Percentiles rank a stretch among this genome's conserved stretches.
These are phyloP conservation scores for Hypoxylon rickii DNA, from an alignment of 495 filamentous ascomycete species.

Conservation along the genomic window DNA sequence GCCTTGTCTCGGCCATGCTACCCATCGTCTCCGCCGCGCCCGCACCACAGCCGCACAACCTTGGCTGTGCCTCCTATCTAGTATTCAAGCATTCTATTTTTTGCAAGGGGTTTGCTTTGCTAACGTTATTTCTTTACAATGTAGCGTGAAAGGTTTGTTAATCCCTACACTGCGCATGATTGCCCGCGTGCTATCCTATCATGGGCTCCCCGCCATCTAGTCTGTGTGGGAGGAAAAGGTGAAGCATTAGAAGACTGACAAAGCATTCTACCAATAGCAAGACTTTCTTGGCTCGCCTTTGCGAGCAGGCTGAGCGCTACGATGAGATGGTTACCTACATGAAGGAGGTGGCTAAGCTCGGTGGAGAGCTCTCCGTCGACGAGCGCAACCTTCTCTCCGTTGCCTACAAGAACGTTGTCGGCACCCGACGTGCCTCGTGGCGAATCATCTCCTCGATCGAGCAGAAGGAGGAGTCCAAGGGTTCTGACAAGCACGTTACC, in stretches of 20 bases:
- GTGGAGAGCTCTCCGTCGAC: constrained; percentile 94
- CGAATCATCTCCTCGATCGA: constrained; percentile 99
- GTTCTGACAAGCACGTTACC: constrained; percentile 92
- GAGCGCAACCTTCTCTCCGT: constrained; percentile 99
- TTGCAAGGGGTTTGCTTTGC: constrained; percentile 37
- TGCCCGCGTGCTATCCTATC: constrained; percentile 16
- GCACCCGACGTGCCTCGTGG: constrained; percentile 98
- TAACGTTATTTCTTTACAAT: constrained; percentile 44
- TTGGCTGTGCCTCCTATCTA: constrained; percentile 10
- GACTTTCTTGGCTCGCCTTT: constrained; percentile 99
- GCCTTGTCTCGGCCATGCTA: constrained; percentile 37
- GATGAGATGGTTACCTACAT: constrained; percentile 99
- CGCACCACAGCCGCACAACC: constrained; percentile 23
- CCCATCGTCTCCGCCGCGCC: constrained; percentile 32
- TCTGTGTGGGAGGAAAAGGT: constrained; percentile 9
- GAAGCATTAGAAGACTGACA: not conserved
- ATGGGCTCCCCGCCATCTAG: constrained; percentile 6
- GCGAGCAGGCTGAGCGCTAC: constrained; percentile 99
- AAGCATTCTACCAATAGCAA: constrained; percentile 71
- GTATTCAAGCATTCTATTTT: not conserved
- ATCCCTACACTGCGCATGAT: constrained; percentile 17
- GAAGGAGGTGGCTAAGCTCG: constrained; percentile 99
- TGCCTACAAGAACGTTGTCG: constrained; percentile 99
- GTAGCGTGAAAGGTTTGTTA: constrained; percentile 82
- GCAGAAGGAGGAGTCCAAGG: constrained; percentile 99